phyloP scores from a whole-genome alignment of 345 rosid species.

The Cardamine chenopodiifolia region DNA sequence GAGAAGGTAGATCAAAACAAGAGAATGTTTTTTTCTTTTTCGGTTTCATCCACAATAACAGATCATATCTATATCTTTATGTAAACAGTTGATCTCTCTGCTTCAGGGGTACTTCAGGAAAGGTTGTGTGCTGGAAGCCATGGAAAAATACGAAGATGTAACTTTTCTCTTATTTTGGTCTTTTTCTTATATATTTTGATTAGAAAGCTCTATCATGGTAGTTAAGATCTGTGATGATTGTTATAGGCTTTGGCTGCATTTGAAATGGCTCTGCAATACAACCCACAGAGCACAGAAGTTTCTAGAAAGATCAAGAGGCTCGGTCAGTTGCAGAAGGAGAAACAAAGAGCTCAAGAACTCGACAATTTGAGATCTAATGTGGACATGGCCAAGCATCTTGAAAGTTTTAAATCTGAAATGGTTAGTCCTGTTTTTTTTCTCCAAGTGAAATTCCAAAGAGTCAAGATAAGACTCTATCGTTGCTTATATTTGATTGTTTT shows the following conservation, averaged over 20 bases:
- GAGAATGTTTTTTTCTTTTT: background rate
- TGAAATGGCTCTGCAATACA: slow-evolving; percentile 67
- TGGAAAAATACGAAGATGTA: slow-evolving; percentile 92
- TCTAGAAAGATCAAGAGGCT: slow-evolving; percentile 81
- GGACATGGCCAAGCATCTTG: slow-evolving; percentile 72
- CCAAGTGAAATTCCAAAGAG: background rate
- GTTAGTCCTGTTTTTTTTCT: slow-evolving; percentile 43
- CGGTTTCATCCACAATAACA: background rate
- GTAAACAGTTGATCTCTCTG: slow-evolving; percentile 24
- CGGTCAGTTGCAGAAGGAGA: slow-evolving; percentile 69
- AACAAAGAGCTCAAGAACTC: slow-evolving; percentile 82
- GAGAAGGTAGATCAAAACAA: slow-evolving; percentile 64
- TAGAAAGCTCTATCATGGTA: background rate
- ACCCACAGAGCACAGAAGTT: slow-evolving; percentile 87
- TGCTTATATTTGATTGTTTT: slow-evolving; percentile 4
- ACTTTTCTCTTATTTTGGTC: slow-evolving; percentile 5
- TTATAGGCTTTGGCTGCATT: slow-evolving; percentile 81
- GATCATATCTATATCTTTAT: background rate
- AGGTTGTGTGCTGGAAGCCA: slow-evolving; percentile 93
- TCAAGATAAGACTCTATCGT: background rate
- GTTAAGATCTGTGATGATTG: slow-evolving; percentile 21
- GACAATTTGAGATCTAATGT: slow-evolving; percentile 79
- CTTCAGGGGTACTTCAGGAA: slow-evolving; percentile 90
- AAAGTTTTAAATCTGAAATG: slow-evolving; percentile 66
- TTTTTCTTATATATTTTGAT: background rate